Base-by-base conservation (phyloP, 1,284 basidiomycete species). In the Leccinum solheimii region DNA sequence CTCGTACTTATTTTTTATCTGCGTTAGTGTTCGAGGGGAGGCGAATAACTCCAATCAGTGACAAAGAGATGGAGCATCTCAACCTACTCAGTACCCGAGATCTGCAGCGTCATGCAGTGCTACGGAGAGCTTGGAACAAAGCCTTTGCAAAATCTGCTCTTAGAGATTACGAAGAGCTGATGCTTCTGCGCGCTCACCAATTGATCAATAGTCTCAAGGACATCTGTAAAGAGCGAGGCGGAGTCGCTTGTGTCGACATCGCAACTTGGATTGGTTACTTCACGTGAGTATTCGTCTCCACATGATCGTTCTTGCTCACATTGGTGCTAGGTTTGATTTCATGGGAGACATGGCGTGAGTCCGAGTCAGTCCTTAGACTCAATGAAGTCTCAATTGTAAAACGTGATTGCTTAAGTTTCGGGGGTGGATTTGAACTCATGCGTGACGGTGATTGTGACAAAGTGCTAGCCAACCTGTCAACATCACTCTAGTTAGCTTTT, bases 121-220 rank as follows among this genome's bases (percentile, higher is more conserved):
- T 76, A 36, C 77, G 81, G 26, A 74, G 72, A 58, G 74, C 75
- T 7, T 82, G 81, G 81, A 77, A 75, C 60, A 72, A 74, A 43
- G 80, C 75, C 7, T 79, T 81, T 64, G 76, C 70, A 56, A 69
- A 72, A 5, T 66, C 71, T 19, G 69, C 79, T 9, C 62, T 82
- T 16, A 77, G 69, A 62, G 77, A 75, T 30, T 81, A 80, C 58
- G 69, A 78, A 55, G 74, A 75, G 0, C 62, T 78, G 23, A 65
- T 81, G 56, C 61, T 66, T 26, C 62, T 62, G 32, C 71, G 78
- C 19, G 72, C 74, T 10, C 64, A 55, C 14, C 76, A 80, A 60
- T 68, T 82, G 8, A 67, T 76, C 2, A 69, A 74, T 45, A 59
- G 63, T 26, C 65, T 82, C 14, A 66, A 64, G 10, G 55, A 19